phyloP scores from a whole-genome alignment of 805 yeast genomes.

The Blastobotrys muscicola region DNA sequence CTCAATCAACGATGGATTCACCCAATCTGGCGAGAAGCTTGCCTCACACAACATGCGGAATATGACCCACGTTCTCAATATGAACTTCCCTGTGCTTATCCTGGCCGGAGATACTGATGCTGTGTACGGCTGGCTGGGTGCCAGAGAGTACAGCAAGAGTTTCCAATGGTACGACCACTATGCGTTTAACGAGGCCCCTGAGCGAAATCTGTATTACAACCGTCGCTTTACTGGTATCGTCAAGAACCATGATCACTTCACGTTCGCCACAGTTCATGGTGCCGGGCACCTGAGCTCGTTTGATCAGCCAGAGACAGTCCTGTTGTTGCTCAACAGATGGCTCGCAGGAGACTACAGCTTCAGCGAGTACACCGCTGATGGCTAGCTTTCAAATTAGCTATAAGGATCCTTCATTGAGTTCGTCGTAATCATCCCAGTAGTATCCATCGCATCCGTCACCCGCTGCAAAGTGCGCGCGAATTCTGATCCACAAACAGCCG shows the following conservation, averaged over 20 bases:
- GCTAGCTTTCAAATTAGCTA: too few species aligned
- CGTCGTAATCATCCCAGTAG: too few species aligned
- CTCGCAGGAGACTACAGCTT: conserved; percentile 43
- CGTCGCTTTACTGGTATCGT: conserved; percentile 32
- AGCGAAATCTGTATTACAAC: conserved; percentile 18
- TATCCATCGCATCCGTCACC: too few species aligned
- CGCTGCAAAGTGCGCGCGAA: too few species aligned
- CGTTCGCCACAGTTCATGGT: conserved; percentile 64
- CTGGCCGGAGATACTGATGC: conserved; percentile 94
- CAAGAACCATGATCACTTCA: conserved; percentile 58
- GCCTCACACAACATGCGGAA: conserved; percentile 44
- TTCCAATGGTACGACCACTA: conserved; percentile 55
- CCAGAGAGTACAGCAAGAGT: conserved; percentile 68
- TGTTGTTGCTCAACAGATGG: conserved; percentile 84
- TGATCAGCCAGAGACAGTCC: conserved; percentile 70
- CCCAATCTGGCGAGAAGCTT: conserved; percentile 49
- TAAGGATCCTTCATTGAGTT: too few species aligned
- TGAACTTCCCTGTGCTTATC: conserved; percentile 66
- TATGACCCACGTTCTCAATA: conserved; percentile 53
- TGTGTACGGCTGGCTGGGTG: conserved; percentile 90
- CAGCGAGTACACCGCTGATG: background rate
- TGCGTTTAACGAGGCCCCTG: conserved; percentile 40
- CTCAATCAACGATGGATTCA: conserved; percentile 62
- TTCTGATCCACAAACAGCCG: too few species aligned
- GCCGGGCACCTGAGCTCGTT: conserved; percentile 93